Evolutionary conservation across 495 filamentous ascomycete genomes (phyloP).

Genomic region (Xylaria cubensis): DNA sequence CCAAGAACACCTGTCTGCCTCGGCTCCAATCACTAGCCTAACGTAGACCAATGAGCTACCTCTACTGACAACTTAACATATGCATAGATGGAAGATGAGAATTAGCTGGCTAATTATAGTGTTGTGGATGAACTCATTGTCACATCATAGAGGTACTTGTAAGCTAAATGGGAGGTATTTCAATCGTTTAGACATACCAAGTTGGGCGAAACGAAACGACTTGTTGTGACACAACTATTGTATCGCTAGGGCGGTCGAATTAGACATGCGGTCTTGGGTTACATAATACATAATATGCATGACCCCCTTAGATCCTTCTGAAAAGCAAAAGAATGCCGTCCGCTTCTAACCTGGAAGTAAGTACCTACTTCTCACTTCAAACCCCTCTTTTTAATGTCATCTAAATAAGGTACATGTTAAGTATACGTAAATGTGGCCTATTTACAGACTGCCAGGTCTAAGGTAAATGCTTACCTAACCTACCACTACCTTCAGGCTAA

Average conservation of each 20-base stretch:
- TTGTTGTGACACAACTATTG: neutral
- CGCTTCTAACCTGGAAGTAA: neutral
- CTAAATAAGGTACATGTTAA: too few relatives aligned
- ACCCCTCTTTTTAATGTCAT: neutral
- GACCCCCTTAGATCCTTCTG: slow-evolving; percentile 12
- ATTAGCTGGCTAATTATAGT: neutral
- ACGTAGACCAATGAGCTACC: neutral
- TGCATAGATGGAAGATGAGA: neutral
- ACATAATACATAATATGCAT: slow-evolving; percentile 11
- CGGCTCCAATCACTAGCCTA: neutral
- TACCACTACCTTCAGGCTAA: neutral
- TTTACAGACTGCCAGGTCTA: neutral
- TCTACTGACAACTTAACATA: neutral
- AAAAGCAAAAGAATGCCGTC: neutral
- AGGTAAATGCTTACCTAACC: too few relatives aligned
- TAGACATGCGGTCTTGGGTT: slow-evolving; percentile 7
- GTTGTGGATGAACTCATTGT: neutral
- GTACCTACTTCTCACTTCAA: neutral
- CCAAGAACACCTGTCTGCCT: neutral
- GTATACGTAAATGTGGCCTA: neutral
- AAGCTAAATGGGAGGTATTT: neutral
- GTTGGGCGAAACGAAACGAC: slow-evolving; percentile 12
- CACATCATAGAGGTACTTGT: neutral
- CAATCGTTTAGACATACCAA: slow-evolving; percentile 18
- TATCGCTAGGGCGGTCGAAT: slow-evolving; percentile 15